Conservation (phyloP, 352 stramenopile genomes). For the Globisporangium rhizosaccharum region DNA sequence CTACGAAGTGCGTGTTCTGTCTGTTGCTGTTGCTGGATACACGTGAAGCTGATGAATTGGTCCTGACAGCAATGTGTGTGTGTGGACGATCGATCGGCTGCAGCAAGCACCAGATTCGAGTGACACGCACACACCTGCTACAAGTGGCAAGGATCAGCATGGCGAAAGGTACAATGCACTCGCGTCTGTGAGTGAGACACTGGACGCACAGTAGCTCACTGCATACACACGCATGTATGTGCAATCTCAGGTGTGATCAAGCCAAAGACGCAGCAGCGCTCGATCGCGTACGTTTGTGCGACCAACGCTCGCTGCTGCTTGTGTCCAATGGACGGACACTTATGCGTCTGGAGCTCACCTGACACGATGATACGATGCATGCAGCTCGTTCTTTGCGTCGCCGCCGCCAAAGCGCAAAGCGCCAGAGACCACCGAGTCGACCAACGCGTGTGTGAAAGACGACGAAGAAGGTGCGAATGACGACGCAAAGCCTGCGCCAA, state of each 20-base stretch:
- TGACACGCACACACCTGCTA: too few species aligned
- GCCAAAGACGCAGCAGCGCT: conserved; percentile 47
- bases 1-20: background rate
- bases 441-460: background rate
- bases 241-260: conserved; percentile 15
- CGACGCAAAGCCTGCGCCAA: background rate
- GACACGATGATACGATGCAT: background rate
- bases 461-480: background rate
- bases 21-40: background rate
- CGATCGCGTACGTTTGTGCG: conserved; percentile 45
- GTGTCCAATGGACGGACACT: background rate
- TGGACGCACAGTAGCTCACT: background rate
- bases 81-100: background rate
- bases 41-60: background rate
- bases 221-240: background rate
- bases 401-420: conserved; percentile 35
- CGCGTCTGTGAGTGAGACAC: too few species aligned
- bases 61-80: background rate
- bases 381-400: conserved; percentile 54
- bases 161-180: conserved; percentile 5
- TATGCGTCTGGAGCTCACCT: background rate
- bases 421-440: conserved; percentile 1
- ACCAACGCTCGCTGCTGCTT: background rate
- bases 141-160: background rate
- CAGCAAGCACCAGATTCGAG: too few species aligned